Evolutionary conservation across 2,329 filamentous ascomycete genomes (phyloP).

Genomic region (Aspergillus tamarii): DNA sequence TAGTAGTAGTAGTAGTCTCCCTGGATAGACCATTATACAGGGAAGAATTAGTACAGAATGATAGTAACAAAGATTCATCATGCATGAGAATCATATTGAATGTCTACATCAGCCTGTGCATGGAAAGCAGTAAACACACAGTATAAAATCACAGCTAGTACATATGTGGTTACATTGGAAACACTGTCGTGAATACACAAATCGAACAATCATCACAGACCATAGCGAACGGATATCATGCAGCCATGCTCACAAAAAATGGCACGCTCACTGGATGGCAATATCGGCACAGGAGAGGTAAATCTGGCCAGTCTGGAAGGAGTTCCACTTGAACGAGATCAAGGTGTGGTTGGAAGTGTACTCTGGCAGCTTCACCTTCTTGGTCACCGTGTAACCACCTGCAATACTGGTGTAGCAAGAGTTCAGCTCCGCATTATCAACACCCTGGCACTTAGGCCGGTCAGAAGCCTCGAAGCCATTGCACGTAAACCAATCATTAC

Average conservation of each 20-base stretch:
- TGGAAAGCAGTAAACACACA: not conserved
- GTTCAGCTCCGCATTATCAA: conserved; percentile 48
- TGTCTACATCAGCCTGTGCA: too few relatives aligned
- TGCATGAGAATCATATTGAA: too few relatives aligned
- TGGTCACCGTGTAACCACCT: conserved; percentile 57
- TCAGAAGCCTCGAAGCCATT: conserved; percentile 23
- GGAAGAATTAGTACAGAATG: too few relatives aligned
- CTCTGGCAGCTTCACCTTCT: conserved; percentile 55
- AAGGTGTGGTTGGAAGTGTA: conserved; percentile 55
- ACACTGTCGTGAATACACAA: not conserved
- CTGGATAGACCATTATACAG: too few relatives aligned
- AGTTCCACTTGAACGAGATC: conserved; percentile 59
- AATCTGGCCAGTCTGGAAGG: conserved; percentile 58
- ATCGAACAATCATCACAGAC: too few relatives aligned
- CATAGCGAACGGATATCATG: too few relatives aligned
- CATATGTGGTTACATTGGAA: not conserved
- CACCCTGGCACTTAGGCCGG: conserved; percentile 43
- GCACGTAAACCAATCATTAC: conserved; percentile 61
- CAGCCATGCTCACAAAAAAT: not conserved
- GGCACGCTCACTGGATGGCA: conserved; percentile 37
- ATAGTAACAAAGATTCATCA: too few relatives aligned
- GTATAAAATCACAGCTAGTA: not conserved
- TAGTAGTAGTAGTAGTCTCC: too few relatives aligned
- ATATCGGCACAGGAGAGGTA: conserved; percentile 60
- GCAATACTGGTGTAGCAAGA: conserved; percentile 57